Conservation (phyloP, 306 rosid species). For the Medicago lupulina region DNA sequence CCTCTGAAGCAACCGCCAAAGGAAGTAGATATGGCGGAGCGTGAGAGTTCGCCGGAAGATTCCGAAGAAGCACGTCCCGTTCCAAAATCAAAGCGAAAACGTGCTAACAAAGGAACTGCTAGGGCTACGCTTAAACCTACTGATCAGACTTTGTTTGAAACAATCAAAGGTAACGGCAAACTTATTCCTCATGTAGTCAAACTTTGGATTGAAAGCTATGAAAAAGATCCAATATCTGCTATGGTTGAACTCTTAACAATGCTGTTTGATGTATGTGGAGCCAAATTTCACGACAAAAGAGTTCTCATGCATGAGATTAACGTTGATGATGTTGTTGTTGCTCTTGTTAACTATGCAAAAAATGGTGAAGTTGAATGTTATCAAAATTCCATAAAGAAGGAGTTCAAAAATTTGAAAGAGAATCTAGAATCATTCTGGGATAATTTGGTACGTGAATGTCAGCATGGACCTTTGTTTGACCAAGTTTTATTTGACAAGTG, state of each 20-base stretch:
- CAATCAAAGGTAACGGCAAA: constrained; percentile 75
- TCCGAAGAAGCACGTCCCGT: constrained; percentile 61
- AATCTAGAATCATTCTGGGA: constrained; percentile 92
- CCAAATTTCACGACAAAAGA: constrained; percentile 68
- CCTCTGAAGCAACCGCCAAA: constrained; percentile 52
- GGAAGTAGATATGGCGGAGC: constrained; percentile 51
- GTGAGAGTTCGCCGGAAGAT: constrained; percentile 84
- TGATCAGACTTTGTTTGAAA: constrained; percentile 72
- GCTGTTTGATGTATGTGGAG: constrained; percentile 97
- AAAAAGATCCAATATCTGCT: constrained; percentile 74
- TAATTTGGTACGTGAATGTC: constrained; percentile 79
- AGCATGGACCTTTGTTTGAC: constrained; percentile 92
- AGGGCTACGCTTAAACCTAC: constrained; percentile 42
- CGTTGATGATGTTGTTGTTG: constrained; percentile 94
- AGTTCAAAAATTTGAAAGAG: constrained; percentile 82
- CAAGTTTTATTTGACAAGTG: constrained; percentile 94
- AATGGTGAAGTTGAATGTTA: constrained; percentile 83
- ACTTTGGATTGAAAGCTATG: constrained; percentile 88
- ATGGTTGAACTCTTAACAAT: constrained; percentile 81
- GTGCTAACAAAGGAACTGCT: constrained; percentile 59
- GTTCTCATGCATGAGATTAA: constrained; percentile 84
- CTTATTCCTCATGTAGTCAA: constrained; percentile 76
- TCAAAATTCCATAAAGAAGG: constrained; percentile 91
- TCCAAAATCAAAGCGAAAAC: constrained; percentile 61
- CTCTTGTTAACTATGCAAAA: constrained; percentile 86